phyloP scores from a whole-genome alignment of 192 early-diverging fungal species.

The Backusella psychrophila region DNA sequence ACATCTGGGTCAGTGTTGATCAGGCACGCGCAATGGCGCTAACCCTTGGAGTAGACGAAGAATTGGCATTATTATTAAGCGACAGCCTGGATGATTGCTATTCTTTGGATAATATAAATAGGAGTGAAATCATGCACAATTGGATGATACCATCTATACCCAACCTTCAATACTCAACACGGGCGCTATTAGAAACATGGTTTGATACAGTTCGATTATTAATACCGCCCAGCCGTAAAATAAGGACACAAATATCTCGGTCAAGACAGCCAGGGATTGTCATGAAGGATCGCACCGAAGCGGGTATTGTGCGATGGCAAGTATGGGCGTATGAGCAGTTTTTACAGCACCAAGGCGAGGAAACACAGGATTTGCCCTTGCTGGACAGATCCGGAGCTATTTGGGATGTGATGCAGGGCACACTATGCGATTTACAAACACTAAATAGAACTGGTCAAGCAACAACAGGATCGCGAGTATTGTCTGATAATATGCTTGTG shows the following conservation, averaged over 20 bases:
- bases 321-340: slow-evolving; percentile 31
- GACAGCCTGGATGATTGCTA: slow-evolving; percentile 10
- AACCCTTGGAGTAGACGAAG: slow-evolving; percentile 18
- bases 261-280: slow-evolving; percentile 20
- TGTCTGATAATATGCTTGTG: slow-evolving; percentile 31
- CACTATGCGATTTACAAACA: slow-evolving; percentile 30
- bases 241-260: slow-evolving; percentile 28
- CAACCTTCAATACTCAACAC: slow-evolving; percentile 26
- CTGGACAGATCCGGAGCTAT: slow-evolving; percentile 4
- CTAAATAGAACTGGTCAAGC: slow-evolving; percentile 14
- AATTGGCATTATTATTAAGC: slow-evolving; percentile 1
- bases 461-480: slow-evolving; percentile 7
- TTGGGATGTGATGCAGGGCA: slow-evolving; percentile 32
- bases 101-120: slow-evolving; percentile 17
- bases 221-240: slow-evolving; percentile 12
- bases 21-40: slow-evolving; percentile 23
- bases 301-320: slow-evolving; percentile 32
- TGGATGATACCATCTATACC: slow-evolving; percentile 28
- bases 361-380: neutral
- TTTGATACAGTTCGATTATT: slow-evolving; percentile 8
- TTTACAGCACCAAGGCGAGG: neutral
- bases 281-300: slow-evolving; percentile 30
- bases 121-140: slow-evolving; percentile 32
- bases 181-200: slow-evolving; percentile 20
- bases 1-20: slow-evolving; percentile 29